These are phyloP conservation scores for Pleurotus citrinopileatus DNA, from an alignment of 768 basidiomycete genomes.

Conservation along the genomic window DNA sequence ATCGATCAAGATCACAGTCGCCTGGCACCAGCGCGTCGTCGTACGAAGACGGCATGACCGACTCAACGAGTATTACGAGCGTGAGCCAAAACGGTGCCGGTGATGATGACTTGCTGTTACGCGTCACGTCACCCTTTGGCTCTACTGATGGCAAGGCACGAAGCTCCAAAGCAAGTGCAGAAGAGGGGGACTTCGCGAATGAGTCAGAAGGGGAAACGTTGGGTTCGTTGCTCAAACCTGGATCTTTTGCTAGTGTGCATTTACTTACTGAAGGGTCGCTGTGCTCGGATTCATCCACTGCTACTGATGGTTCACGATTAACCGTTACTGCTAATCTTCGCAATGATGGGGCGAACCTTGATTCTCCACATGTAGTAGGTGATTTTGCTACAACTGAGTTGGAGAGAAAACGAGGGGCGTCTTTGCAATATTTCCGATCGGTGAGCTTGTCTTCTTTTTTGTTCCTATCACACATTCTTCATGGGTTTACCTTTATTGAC, in stretches of 20 bases:
- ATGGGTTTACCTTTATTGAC: constrained; percentile 1
- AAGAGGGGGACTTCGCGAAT: neutral
- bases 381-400: neutral
- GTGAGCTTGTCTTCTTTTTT: constrained; percentile 13
- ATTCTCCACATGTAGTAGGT: neutral
- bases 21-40: constrained; percentile 11
- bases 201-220: neutral
- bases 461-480: neutral
- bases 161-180: too few relatives aligned
- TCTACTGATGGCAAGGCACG: neutral
- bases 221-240: constrained; percentile 1
- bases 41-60: constrained; percentile 8
- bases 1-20: constrained; percentile 22
- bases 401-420: constrained; percentile 2
- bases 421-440: constrained; percentile 12
- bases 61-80: constrained; percentile 5
- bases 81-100: constrained; percentile 1
- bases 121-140: neutral
- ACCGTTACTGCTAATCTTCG: neutral
- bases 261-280: constrained; percentile 4
- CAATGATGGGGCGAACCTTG: constrained; percentile 15
- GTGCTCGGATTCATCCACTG: constrained; percentile 13
- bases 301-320: neutral
- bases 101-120: constrained; percentile 1
- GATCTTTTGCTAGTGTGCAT: neutral